phyloP scores from a whole-genome alignment of 352 stramenopile species.

The Pythium brassicae region DNA sequence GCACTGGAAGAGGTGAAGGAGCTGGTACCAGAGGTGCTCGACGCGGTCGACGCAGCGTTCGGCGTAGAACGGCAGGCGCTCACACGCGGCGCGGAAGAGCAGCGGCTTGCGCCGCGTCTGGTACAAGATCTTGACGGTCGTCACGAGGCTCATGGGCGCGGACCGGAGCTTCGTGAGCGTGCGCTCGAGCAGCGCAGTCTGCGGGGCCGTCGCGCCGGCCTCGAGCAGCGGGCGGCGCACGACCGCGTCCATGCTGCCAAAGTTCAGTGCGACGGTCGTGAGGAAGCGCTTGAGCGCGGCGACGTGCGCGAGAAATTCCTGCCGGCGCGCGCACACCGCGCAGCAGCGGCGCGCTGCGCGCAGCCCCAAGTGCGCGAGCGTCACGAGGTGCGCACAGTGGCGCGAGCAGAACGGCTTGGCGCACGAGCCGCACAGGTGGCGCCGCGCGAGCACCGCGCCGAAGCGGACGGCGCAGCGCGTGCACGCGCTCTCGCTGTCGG shows the following conservation, averaged over 20 bases:
- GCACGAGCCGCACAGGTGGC: constrained; percentile 61
- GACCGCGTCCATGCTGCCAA: constrained; percentile 26
- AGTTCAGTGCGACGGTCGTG: constrained; percentile 23
- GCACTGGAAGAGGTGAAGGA: constrained; percentile 77
- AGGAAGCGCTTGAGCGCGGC: constrained; percentile 29
- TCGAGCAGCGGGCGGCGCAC: constrained; percentile 18
- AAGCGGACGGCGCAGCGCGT: constrained; percentile 52
- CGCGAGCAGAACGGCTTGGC: constrained; percentile 49
- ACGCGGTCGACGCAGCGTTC: constrained; percentile 72
- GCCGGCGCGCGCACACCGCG: constrained; percentile 38
- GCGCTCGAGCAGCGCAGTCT: constrained; percentile 22
- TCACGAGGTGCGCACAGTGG: constrained; percentile 51
- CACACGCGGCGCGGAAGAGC: constrained; percentile 58
- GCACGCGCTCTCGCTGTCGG: constrained; percentile 25
- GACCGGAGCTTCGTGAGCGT: constrained; percentile 48
- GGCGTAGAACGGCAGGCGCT: constrained; percentile 66
- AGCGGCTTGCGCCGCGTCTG: constrained; percentile 67
- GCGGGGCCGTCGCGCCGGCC: background rate
- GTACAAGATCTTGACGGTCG: constrained; percentile 78
- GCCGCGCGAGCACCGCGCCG: constrained; percentile 32
- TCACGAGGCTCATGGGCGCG: constrained; percentile 67
- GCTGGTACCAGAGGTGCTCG: constrained; percentile 77
- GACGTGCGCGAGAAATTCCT: constrained; percentile 58
- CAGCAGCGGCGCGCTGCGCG: constrained; percentile 40
- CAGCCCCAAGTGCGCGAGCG: constrained; percentile 37